These are phyloP conservation scores for Davidsoniella virescens DNA, from an alignment of 2,329 filamentous ascomycete species.

Conservation along the genomic window DNA sequence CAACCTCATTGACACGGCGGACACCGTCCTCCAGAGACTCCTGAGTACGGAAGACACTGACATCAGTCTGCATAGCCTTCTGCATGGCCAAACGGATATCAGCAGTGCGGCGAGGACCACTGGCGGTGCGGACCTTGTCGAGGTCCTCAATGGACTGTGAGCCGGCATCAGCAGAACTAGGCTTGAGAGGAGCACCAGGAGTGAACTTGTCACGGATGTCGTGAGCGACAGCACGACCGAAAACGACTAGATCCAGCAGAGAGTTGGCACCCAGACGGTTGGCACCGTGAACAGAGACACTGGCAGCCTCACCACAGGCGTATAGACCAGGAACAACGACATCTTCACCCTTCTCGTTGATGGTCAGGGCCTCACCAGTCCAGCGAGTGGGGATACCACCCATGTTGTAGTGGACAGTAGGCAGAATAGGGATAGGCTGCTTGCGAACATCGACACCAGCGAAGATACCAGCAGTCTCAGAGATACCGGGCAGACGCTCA, in stretches of 20 bases:
- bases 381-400: slow-evolving; percentile 96
- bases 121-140: slow-evolving; percentile 69
- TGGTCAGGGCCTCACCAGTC: slow-evolving; percentile 85
- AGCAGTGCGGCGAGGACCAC: slow-evolving; percentile 72
- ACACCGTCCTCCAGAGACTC: slow-evolving; percentile 90
- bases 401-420: slow-evolving; percentile 99
- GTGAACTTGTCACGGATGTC: slow-evolving; percentile 90
- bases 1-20: slow-evolving; percentile 69
- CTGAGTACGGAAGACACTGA: slow-evolving; percentile 91
- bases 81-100: slow-evolving; percentile 89
- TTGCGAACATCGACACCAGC: slow-evolving; percentile 92
- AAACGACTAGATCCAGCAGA: slow-evolving; percentile 90
- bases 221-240: slow-evolving; percentile 93
- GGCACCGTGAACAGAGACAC: slow-evolving; percentile 93
- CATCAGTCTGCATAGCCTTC: slow-evolving; percentile 95
- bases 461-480: slow-evolving; percentile 95
- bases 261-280: slow-evolving; percentile 98
- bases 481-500: slow-evolving; percentile 90
- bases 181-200: slow-evolving; percentile 64
- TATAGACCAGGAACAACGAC: slow-evolving; percentile 89
- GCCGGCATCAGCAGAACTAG: slow-evolving; percentile 70
- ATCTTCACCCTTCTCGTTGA: slow-evolving; percentile 75
- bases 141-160: slow-evolving; percentile 74
- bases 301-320: slow-evolving; percentile 92
- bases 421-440: slow-evolving; percentile 90